Percentiles rank a stretch among this genome's conserved stretches.
Conservation (phyloP, 2,329 filamentous ascomycete genomes). For the Xylaria hypoxylon region DNA sequence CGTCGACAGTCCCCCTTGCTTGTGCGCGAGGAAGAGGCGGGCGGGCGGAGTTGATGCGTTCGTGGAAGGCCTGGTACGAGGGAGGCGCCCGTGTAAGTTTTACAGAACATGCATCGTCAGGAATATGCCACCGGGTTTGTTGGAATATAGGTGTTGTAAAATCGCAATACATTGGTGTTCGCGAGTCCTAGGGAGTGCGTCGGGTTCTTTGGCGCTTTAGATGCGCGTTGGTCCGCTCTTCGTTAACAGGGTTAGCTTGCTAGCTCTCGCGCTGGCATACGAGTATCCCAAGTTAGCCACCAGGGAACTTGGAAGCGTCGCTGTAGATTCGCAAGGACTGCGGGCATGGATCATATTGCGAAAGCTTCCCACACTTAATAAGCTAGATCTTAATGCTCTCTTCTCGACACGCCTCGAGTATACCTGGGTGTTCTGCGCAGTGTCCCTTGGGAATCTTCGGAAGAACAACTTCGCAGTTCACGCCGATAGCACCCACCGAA, state of each 20-base stretch:
- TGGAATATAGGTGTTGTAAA: slow-evolving; percentile 30
- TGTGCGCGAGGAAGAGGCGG: slow-evolving; percentile 33
- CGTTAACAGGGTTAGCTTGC: slow-evolving; percentile 36
- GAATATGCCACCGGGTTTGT: neutral
- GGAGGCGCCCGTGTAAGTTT: slow-evolving; percentile 30
- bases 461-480: slow-evolving; percentile 30
- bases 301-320: slow-evolving; percentile 1
- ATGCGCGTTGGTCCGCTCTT: slow-evolving; percentile 24
- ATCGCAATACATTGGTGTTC: slow-evolving; percentile 38
- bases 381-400: slow-evolving; percentile 37
- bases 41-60: slow-evolving; percentile 23
- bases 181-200: slow-evolving; percentile 28
- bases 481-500: neutral
- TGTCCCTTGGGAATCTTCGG: slow-evolving; percentile 26
- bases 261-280: slow-evolving; percentile 12
- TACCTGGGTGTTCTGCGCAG: slow-evolving; percentile 19
- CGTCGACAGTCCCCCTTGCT: slow-evolving; percentile 32
- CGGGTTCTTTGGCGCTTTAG: slow-evolving; percentile 22
- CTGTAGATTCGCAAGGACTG: slow-evolving; percentile 1
- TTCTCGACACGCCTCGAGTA: slow-evolving; percentile 21
- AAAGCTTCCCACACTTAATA: slow-evolving; percentile 19
- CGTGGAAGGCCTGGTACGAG: slow-evolving; percentile 39
- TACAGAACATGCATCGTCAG: neutral
- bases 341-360: slow-evolving; percentile 21
- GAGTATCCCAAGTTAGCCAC: neutral